Conservation (phyloP, 192 early-diverging fungal genomes). For the Piromyces sp. region DNA sequence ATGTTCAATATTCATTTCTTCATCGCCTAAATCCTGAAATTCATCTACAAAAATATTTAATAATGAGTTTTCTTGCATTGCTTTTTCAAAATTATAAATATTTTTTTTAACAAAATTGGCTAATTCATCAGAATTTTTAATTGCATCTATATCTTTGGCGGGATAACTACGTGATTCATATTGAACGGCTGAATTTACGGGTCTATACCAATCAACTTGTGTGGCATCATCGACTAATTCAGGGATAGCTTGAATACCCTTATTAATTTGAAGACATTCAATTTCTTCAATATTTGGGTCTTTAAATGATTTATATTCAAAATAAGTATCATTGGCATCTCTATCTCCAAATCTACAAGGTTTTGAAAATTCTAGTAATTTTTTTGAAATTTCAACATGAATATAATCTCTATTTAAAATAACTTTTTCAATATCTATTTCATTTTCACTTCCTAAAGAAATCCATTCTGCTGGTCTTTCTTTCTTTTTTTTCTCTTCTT, state of each 20-base stretch:
- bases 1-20: conserved; percentile 35
- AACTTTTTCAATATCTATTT: conserved; percentile 32
- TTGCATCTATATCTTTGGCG: neutral
- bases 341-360: conserved; percentile 30
- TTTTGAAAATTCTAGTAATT: conserved; percentile 18
- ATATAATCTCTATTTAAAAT: conserved; percentile 20
- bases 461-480: conserved; percentile 18
- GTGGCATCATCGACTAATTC: conserved; percentile 9
- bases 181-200: conserved; percentile 6
- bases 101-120: neutral
- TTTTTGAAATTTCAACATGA: conserved; percentile 21
- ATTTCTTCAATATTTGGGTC: conserved; percentile 29
- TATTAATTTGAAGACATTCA: conserved; percentile 19
- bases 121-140: conserved; percentile 1
- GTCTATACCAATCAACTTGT: conserved; percentile 32
- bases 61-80: conserved; percentile 29
- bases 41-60: conserved; percentile 41
- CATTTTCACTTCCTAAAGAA: conserved; percentile 39
- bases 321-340: conserved; percentile 23
- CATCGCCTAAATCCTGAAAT: conserved; percentile 31
- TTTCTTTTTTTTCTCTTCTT: conserved; percentile 4
- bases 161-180: neutral
- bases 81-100: conserved; percentile 27
- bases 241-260: conserved; percentile 26
- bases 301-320: conserved; percentile 28